phyloP scores from a whole-genome alignment of 768 basidiomycete species.

The Hygrophorus pudorinus region DNA sequence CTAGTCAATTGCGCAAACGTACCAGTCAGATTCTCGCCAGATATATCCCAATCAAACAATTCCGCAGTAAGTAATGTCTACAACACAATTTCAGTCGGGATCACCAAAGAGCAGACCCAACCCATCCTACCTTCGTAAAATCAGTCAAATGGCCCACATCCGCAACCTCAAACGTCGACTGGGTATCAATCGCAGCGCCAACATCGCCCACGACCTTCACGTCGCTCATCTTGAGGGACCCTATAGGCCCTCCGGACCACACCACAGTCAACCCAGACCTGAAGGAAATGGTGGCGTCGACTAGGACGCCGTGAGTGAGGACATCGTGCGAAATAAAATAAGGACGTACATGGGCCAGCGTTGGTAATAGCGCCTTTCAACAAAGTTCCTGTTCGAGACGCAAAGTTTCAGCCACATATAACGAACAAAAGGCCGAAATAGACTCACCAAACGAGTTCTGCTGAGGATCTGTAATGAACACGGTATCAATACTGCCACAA shows the following conservation, averaged over 20 bases:
- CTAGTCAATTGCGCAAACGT: conserved; percentile 8
- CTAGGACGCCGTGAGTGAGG: conserved; percentile 17
- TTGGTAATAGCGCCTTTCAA: conserved; percentile 57
- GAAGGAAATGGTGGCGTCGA: conserved; percentile 63
- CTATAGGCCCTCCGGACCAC: conserved; percentile 50
- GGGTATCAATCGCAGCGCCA: conserved; percentile 47
- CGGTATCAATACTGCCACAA: conserved; percentile 38
- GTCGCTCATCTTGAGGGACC: conserved; percentile 50
- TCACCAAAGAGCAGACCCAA: not conserved
- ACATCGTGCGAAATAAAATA: not conserved
- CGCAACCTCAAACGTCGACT: conserved; percentile 48
- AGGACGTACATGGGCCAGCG: conserved; percentile 57
- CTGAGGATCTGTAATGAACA: conserved; percentile 51
- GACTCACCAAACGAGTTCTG: conserved; percentile 46
- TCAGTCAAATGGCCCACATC: conserved; percentile 46
- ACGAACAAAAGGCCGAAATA: not conserved
- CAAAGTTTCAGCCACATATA: not conserved
- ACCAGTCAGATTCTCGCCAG: conserved; percentile 55
- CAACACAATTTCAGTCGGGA: not conserved
- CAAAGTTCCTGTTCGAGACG: conserved; percentile 27
- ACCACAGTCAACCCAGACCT: conserved; percentile 47
- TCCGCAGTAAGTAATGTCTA: conserved; percentile 51
- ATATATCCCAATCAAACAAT: conserved; percentile 62
- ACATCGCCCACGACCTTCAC: conserved; percentile 50
- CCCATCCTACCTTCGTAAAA: conserved; percentile 45